Conservation (phyloP, 163 green algal species). For the Scenedesmus sp. region DNA sequence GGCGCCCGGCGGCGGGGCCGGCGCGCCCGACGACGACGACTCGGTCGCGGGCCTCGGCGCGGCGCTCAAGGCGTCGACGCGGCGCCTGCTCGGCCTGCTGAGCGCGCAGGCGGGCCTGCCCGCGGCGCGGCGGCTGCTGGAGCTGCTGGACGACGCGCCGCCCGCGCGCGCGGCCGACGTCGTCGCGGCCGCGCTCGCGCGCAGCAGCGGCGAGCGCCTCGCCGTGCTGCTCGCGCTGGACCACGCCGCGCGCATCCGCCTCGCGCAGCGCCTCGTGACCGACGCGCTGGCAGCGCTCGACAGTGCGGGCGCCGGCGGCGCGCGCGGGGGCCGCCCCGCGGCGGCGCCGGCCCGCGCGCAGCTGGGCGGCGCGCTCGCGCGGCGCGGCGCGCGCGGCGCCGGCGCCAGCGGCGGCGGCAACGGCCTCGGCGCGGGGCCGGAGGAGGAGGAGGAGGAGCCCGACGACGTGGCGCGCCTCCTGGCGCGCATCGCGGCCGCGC, state of each 20-base stretch:
- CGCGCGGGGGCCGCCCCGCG: not conserved
- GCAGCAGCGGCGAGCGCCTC: constrained; percentile 64
- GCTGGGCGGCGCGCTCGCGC: not conserved
- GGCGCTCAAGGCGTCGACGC: constrained; percentile 27
- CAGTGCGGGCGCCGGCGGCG: constrained; percentile 25
- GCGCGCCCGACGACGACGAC: not conserved
- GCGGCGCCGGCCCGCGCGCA: not conserved
- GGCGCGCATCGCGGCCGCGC: constrained; percentile 47
- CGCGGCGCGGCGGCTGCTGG: constrained; percentile 35
- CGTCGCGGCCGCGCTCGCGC: constrained; percentile 41
- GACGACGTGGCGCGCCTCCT: constrained; percentile 54
- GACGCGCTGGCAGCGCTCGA: constrained; percentile 55
- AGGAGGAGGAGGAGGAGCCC: constrained; percentile 26
- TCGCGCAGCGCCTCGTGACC: constrained; percentile 45
- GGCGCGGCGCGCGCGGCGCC: not conserved
- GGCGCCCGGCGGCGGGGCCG: not conserved
- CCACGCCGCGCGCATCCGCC: constrained; percentile 49
- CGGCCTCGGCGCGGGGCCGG: not conserved
- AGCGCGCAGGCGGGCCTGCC: constrained; percentile 21
- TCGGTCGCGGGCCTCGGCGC: constrained; percentile 14
- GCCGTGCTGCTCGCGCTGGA: constrained; percentile 66
- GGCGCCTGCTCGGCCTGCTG: constrained; percentile 35
- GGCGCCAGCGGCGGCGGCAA: constrained; percentile 16
- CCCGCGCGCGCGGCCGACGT: constrained; percentile 48
- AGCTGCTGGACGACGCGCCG: constrained; percentile 46